Evolutionary conservation across 129 eudicot species (phyloP).

Genomic region (Rutidosis leptorrhynchoides): DNA sequence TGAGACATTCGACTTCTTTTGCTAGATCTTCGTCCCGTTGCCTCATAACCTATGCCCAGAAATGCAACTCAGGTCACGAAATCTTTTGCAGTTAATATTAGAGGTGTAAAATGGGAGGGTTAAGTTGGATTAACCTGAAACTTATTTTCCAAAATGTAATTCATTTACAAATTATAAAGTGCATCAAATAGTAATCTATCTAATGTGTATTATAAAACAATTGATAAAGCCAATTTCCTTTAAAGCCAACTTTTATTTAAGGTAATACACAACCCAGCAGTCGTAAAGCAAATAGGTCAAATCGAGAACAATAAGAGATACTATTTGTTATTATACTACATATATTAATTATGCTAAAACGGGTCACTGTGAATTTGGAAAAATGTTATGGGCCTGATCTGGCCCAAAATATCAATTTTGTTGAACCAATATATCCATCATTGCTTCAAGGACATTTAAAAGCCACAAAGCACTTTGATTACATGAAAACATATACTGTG

Average conservation of each 20-base stretch:
- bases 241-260: not conserved
- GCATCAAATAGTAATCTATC: not conserved
- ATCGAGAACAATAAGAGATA: not conserved
- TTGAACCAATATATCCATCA: not conserved
- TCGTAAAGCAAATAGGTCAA: not conserved
- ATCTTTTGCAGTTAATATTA: not conserved
- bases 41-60: conserved; percentile 45
- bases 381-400: not conserved
- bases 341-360: not conserved
- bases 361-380: not conserved
- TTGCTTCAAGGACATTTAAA: conserved; percentile 12
- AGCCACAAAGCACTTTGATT: not conserved
- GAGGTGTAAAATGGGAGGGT: not conserved
- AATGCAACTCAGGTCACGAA: not conserved
- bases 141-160: not conserved
- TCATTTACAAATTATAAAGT: not conserved
- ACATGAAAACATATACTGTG: not conserved
- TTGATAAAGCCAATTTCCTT: not conserved
- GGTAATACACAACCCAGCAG: not conserved
- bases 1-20: conserved; percentile 61
- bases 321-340: conserved; percentile 11
- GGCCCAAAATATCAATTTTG: not conserved
- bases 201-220: not conserved
- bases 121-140: not conserved
- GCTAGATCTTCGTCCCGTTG: conserved; percentile 66